A percentile compares a stretch with the other conserved stretches of the same genome.
Conservation (phyloP, 2,329 filamentous ascomycete species). For the Colletotrichum tofieldiae region DNA sequence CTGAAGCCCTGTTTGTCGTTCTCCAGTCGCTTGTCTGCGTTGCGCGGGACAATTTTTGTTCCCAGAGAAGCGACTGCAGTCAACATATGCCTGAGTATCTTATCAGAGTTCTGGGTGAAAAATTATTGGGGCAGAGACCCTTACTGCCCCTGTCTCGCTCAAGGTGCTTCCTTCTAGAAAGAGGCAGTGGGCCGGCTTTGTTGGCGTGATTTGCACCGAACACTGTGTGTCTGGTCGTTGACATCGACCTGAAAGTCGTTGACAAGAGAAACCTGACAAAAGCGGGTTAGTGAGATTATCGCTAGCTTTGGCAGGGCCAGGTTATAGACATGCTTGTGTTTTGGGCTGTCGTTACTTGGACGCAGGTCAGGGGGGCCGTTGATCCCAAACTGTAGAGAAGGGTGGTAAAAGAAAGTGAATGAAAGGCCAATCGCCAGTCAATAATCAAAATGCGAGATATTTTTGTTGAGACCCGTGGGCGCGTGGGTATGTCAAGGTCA, state of each 20-base stretch:
- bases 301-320: not conserved
- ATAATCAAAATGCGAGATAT: not conserved
- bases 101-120: no score
- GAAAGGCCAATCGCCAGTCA: not conserved
- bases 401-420: not conserved
- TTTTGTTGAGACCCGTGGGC: not conserved
- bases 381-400: no score
- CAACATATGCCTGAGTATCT: not conserved
- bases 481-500: no score
- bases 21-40: not conserved
- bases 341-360: not conserved
- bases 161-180: not conserved
- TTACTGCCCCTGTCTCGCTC: not conserved
- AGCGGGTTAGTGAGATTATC: not conserved
- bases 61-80: not conserved
- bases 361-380: not conserved
- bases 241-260: not conserved
- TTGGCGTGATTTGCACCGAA: not conserved
- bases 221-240: not conserved
- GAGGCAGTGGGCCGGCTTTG: no score
- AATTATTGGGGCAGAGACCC: not conserved
- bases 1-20: not conserved
- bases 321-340: no score
- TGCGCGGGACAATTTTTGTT: not conserved
- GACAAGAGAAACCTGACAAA: not conserved